Conservation (phyloP, 805 yeast species). For the Huiozyma sinensis region DNA sequence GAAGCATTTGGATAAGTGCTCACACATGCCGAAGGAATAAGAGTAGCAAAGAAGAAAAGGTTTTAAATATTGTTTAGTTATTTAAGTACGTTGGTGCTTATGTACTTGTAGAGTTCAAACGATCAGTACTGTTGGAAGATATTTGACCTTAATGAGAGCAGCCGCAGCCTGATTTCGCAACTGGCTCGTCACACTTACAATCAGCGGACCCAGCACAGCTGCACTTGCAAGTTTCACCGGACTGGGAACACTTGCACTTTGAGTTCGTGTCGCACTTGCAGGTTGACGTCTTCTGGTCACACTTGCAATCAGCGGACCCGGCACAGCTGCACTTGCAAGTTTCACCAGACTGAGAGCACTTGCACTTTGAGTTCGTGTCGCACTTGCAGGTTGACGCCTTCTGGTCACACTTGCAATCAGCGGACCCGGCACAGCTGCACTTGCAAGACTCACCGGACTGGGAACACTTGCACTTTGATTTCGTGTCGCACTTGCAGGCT, state of each 20-base stretch:
- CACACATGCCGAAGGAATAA: no score
- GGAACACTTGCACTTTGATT: background rate
- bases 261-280: no score
- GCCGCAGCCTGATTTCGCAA: background rate
- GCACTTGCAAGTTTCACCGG: background rate
- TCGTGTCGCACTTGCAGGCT: background rate
- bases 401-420: conserved; percentile 1
- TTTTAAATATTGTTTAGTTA: no score
- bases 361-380: no score
- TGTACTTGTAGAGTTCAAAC: no score
- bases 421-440: background rate
- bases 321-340: background rate
- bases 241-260: background rate
- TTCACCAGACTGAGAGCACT: background rate
- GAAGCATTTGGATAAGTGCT: no score
- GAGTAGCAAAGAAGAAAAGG: no score
- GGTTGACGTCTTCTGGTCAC: no score
- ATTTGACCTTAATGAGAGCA: background rate
- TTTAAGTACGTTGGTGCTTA: no score
- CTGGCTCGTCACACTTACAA: background rate
- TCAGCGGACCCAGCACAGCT: background rate
- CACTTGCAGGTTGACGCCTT: no score
- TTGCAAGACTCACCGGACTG: background rate
- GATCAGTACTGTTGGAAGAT: no score
- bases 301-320: background rate